A percentile compares a stretch with the other conserved stretches of the same genome.
These are phyloP conservation scores for Suillus fuscotomentosus DNA, from an alignment of 768 basidiomycete species.

Conservation along the genomic window DNA sequence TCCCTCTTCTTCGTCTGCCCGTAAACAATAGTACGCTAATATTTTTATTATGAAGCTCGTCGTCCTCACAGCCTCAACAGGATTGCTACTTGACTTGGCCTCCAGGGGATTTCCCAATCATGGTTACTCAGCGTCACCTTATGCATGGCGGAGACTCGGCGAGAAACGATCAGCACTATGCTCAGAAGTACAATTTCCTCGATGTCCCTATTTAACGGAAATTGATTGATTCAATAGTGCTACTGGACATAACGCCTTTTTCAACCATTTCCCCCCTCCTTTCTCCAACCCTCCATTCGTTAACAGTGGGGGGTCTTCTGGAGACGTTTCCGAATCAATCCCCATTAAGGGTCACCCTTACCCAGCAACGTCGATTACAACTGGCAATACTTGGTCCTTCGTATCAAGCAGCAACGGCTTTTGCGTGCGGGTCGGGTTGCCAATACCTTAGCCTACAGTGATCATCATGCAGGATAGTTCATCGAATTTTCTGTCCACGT, in stretches of 20 bases:
- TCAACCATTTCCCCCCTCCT: neutral
- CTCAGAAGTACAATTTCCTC: neutral
- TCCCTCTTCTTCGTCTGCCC: neutral
- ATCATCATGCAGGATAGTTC: neutral
- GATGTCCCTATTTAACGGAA: neutral
- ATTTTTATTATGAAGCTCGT: neutral
- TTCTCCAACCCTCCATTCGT: neutral
- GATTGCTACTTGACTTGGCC: no score
- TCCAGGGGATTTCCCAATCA: neutral
- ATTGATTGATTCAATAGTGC: neutral
- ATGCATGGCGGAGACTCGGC: neutral
- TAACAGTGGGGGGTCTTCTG: neutral
- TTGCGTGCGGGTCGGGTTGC: neutral
- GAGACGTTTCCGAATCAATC: neutral
- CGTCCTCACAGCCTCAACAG: neutral
- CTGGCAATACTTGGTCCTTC: neutral
- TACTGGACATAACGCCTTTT: neutral
- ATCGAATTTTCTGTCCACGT: neutral
- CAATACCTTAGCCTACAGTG: neutral
- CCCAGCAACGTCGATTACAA: neutral
- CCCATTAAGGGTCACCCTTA: neutral
- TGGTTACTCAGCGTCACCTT: neutral
- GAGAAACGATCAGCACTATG: neutral
- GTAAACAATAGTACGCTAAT: neutral
- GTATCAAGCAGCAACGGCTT: neutral